These are phyloP conservation scores for Calonectria henricotiae DNA, from an alignment of 2,329 filamentous ascomycete genomes.

Conservation along the genomic window DNA sequence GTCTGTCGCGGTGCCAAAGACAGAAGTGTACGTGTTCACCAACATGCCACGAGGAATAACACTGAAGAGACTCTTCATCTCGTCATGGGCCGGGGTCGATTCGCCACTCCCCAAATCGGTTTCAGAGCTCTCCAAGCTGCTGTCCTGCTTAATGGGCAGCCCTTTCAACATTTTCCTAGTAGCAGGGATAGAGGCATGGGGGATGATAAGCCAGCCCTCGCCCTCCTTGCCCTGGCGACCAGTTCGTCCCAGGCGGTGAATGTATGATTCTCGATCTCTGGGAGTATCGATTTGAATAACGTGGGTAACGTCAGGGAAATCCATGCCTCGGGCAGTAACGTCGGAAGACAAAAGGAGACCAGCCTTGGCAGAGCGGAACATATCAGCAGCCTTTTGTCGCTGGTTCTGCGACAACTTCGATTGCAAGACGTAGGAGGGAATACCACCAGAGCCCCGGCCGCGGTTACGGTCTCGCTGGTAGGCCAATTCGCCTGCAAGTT, in stretches of 20 bases:
- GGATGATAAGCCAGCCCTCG: slow-evolving; percentile 79
- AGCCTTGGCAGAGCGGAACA: slow-evolving; percentile 77
- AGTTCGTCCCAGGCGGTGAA: slow-evolving; percentile 84
- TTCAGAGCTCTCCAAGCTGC: slow-evolving; percentile 66
- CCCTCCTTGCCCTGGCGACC: slow-evolving; percentile 83
- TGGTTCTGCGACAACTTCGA: slow-evolving; percentile 80
- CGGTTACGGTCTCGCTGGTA: slow-evolving; percentile 61
- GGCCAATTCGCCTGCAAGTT: slow-evolving; percentile 73
- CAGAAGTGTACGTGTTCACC: slow-evolving; percentile 68
- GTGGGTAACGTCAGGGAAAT: slow-evolving; percentile 86
- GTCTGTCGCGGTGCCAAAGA: slow-evolving; percentile 69
- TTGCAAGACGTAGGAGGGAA: slow-evolving; percentile 75
- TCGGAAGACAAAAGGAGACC: slow-evolving; percentile 85
- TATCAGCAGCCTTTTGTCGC: slow-evolving; percentile 80
- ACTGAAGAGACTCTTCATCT: slow-evolving; percentile 63
- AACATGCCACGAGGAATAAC: slow-evolving; percentile 57
- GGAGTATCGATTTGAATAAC: slow-evolving; percentile 82
- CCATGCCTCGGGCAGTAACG: slow-evolving; percentile 87
- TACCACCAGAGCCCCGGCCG: slow-evolving; percentile 55
- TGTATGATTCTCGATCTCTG: slow-evolving; percentile 78
- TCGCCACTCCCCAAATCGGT: slow-evolving; percentile 70
- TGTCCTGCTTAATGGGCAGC: slow-evolving; percentile 74
- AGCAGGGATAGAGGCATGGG: slow-evolving; percentile 67
- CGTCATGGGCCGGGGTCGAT: slow-evolving; percentile 64
- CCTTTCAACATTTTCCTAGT: slow-evolving; percentile 69